These are phyloP conservation scores for Sporothrix globosa DNA, from an alignment of 2,329 filamentous ascomycete genomes.

Conservation along the genomic window DNA sequence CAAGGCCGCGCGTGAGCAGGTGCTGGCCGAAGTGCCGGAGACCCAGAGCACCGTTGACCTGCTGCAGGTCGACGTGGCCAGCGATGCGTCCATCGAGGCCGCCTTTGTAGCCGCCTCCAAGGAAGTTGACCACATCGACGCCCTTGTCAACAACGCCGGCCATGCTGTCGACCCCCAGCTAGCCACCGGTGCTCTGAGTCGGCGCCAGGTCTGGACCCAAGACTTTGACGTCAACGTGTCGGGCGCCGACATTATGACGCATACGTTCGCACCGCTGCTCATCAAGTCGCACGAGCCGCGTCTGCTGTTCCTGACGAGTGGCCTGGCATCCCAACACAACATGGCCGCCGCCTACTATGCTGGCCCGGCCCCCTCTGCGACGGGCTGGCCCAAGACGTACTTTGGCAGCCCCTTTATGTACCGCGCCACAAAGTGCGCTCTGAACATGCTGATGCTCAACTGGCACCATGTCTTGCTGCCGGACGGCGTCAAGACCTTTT, in stretches of 20 bases:
- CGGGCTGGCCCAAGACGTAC: conserved; percentile 49
- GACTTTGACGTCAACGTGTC: conserved; percentile 57
- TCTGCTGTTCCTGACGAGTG: conserved; percentile 54
- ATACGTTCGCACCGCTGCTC: conserved; percentile 50
- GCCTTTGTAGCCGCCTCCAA: conserved; percentile 40
- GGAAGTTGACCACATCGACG: conserved; percentile 41
- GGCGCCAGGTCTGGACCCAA: conserved; percentile 51
- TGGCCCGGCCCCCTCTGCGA: conserved; percentile 31
- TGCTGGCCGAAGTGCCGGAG: conserved; percentile 33
- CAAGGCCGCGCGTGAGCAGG: conserved; percentile 33
- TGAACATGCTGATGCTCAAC: conserved; percentile 55
- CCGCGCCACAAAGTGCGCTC: conserved; percentile 43
- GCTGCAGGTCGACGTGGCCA: conserved; percentile 42
- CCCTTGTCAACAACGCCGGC: conserved; percentile 44
- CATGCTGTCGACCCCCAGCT: not conserved
- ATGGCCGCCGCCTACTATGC: conserved; percentile 16
- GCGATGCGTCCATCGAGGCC: conserved; percentile 42
- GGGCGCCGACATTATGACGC: conserved; percentile 50
- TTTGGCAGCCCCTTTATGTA: not conserved
- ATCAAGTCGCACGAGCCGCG: conserved; percentile 49
- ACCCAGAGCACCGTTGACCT: conserved; percentile 32
- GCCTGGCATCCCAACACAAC: conserved; percentile 46
- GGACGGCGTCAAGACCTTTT: conserved; percentile 56
- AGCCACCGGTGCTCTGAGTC: conserved; percentile 31
- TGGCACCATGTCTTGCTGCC: conserved; percentile 49